Base-by-base conservation (phyloP, 768 basidiomycete species). In the Lepiota venenata region DNA sequence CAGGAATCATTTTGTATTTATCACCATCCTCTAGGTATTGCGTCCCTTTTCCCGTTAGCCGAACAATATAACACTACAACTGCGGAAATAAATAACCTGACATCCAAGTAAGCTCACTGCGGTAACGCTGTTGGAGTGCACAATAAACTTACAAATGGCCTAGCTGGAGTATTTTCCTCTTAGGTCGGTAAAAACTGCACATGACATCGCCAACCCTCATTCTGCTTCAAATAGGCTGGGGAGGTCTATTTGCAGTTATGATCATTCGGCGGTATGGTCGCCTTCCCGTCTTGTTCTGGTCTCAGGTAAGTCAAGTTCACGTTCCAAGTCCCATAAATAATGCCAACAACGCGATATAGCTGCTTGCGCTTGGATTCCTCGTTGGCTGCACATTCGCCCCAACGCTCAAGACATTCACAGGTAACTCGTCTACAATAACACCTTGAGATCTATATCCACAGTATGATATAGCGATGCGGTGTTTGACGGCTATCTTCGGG, bases 271-370 rank as follows among this genome's bases (percentile, higher is more conserved):
- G 83, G 15, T 77, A 68, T 50, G 87, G 87, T 6, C 79, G 87
- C 41, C 74, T 89, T 1, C 84, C 85, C 0, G 70, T 87, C 11
- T 65, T 89, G 35, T 87, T 87, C 69, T 89, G 86, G 86, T 83
- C 83, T 0, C 85, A 87, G 69, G 81, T 81, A 52, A 20, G 71
- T 56, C 29, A 35, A 35, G 22, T 32, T 22, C n/a, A n/a, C 14
- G 15, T 29, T 18, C 3, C 16, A 18, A 29, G 2, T 39, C 10
- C 15, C 49, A 39, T 10, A 4, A 41, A 3, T 29, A 10, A 20
- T 37, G 16, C n/a, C 8, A 29, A 11, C 10, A 7, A 8, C 10
- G 6, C 35, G 3, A 29, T 43, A 14, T 45, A 84, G 80, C 58
- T 87, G 11, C 64, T 86, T 20, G 78, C 82, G 0, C 62, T 84